Conservation (phyloP, 169 alveolate species). For the Plasmodium knowlesi region DNA sequence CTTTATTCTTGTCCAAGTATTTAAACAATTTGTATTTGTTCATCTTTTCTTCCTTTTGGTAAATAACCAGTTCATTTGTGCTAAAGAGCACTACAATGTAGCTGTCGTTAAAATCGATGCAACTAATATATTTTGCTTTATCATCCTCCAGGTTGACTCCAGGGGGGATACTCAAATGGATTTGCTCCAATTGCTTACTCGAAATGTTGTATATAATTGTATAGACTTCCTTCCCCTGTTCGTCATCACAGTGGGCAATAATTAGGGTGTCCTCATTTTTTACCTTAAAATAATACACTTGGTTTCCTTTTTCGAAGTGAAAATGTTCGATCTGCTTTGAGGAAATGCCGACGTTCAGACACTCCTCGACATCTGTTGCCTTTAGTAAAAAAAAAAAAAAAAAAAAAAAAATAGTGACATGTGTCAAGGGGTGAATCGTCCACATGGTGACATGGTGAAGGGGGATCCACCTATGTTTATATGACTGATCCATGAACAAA, state of each 20-base stretch:
- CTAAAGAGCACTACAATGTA: constrained; percentile 35
- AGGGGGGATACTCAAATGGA: background rate
- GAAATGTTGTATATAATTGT: constrained; percentile 18
- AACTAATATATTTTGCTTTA: constrained; percentile 1
- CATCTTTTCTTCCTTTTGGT: background rate
- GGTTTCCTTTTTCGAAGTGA: constrained; percentile 6
- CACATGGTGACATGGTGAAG: background rate
- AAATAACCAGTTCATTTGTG: constrained; percentile 26
- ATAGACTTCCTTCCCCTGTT: background rate
- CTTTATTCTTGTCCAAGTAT: constrained; percentile 17
- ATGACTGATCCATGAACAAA: background rate
- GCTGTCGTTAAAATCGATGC: constrained; percentile 7
- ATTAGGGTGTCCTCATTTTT: constrained; percentile 25
- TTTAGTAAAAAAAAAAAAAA: background rate
- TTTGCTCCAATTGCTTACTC: background rate
- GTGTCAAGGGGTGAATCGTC: background rate
- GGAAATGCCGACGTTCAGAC: background rate
- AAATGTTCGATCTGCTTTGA: constrained; percentile 7
- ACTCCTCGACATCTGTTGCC: constrained; percentile 3
- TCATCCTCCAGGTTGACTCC: constrained; percentile 17
- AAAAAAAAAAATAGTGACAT: background rate
- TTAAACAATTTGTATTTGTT: constrained; percentile 25
- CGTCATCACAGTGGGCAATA: constrained; percentile 28
- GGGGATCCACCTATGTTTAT: background rate
- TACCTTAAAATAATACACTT: constrained; percentile 29